Evolutionary conservation across 2,329 filamentous ascomycete species (phyloP).

Genomic region (Penicillium nordicum): DNA sequence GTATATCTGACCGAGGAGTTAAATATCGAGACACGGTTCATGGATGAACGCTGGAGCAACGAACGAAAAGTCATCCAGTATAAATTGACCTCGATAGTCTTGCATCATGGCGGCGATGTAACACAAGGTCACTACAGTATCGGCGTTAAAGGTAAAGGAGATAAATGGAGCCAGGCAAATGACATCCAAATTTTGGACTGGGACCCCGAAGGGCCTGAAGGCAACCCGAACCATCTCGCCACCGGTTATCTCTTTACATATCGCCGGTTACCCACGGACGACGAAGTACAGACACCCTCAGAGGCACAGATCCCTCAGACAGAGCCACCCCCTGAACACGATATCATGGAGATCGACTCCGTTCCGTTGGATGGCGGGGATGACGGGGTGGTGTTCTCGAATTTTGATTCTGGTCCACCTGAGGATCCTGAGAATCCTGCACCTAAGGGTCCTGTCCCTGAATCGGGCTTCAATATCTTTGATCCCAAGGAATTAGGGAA

Average conservation of each 20-base stretch:
- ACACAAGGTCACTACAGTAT: constrained; percentile 23
- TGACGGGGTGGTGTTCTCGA: not conserved
- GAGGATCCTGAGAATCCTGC: too few species aligned
- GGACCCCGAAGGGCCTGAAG: not conserved
- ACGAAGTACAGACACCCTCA: not conserved
- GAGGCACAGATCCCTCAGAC: too few species aligned
- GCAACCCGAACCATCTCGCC: not conserved
- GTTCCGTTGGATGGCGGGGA: not conserved
- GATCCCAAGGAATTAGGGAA: not conserved
- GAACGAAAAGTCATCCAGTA: constrained; percentile 16
- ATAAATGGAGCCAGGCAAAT: constrained; percentile 17
- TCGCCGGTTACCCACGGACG: constrained; percentile 14
- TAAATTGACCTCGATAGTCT: constrained; percentile 25
- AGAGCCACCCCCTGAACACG: not conserved
- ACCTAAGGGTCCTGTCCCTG: not conserved
- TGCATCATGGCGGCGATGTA: constrained; percentile 10
- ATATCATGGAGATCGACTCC: too few species aligned
- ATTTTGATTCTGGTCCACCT: not conserved
- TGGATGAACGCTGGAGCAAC: constrained; percentile 1
- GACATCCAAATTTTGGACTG: not conserved
- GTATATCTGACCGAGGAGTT: constrained; percentile 4
- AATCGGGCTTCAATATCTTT: too few species aligned
- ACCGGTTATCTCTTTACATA: constrained; percentile 22
- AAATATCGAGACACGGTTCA: not conserved
- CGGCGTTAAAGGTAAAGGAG: constrained; percentile 18